Percentiles rank a stretch among this genome's conserved stretches.
Evolutionary conservation across 345 rosid genomes (phyloP).

Genomic region (Populus alba): DNA sequence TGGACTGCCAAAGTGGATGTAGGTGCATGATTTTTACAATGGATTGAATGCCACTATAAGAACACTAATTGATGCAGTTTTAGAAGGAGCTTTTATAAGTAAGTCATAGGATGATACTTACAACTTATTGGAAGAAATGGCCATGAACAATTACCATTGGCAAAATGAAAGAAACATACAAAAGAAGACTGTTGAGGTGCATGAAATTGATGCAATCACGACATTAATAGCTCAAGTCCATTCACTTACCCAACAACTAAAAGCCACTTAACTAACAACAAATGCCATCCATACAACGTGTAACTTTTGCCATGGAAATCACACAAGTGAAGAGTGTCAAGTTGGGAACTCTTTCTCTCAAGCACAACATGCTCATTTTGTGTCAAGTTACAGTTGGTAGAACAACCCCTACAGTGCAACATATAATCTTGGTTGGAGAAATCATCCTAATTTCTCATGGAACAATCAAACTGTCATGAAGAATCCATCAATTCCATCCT

Average conservation of each 20-base stretch:
- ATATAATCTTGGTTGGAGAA: background rate
- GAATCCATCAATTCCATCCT: background rate
- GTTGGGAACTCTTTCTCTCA: background rate
- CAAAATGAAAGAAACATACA: no score
- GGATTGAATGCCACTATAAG: no score
- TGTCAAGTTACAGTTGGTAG: no score
- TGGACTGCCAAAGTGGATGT: background rate
- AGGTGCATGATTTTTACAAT: no score
- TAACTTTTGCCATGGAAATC: background rate
- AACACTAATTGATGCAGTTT: background rate
- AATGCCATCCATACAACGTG: background rate
- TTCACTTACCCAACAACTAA: background rate
- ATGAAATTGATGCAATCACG: background rate
- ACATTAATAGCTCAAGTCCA: background rate
- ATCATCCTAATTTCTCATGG: background rate
- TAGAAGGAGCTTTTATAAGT: background rate
- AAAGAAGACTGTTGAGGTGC: background rate
- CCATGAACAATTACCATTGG: no score
- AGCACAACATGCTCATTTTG: background rate
- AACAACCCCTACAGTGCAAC: background rate
- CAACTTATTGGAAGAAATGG: no score
- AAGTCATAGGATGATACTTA: background rate
- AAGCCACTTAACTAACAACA: background rate
- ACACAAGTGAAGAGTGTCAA: background rate
- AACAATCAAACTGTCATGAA: background rate